Base-by-base conservation (phyloP, 2,329 filamentous ascomycete genomes). In the Scedosporium dehoogii region DNA sequence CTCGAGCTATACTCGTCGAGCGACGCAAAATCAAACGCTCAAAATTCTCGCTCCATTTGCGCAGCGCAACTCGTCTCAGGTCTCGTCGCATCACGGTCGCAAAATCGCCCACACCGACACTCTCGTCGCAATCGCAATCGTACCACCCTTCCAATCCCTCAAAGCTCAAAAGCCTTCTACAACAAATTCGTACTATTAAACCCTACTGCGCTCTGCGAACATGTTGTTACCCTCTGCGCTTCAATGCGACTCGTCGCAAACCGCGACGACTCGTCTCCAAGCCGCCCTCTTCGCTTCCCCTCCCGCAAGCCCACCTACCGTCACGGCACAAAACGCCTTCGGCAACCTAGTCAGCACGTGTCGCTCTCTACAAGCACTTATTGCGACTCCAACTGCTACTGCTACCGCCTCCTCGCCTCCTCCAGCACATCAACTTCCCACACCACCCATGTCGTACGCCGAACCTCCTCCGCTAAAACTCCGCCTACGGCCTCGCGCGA, bases 161-260 rank as follows among this genome's bases (percentile, higher is more conserved):
- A 3, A 27, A 23, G 41, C 16, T 21, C 3, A 21, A 21, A 10
- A 23, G 1, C 29, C 6, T 33, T 9, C 29, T 6, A 33, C 9
- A 9, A 4, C 44, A 12, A 46, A 6, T 46, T 29, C 2, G n/a
- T n/a, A n/a, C n/a, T 5, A 46, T 41, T 6, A 46, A 27, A 48
- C 9, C 21, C 12, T 23, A 14, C 58, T 16, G 44, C 58, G 25
- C 14, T 21, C 58, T 7, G 29, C 63, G 58, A 76, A 66, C 23
- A 86, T 86, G 84, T 73, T 86, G 63, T 78, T 85, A 65, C 83
- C 83, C 21, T 85, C 83, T 33, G 81, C 83, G 42, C 72, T 86
- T 55, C 75, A 80, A 33, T 85, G 83, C 80, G 83, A 85, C 70
- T 71, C 78, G 69, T 79, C 80, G 75, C 79, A 78, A 63, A 21